Evolutionary conservation across 805 yeast genomes (phyloP), one percentile per base, ranked within the genome.

Genomic region (Nakazawaea wickerhamii): DNA sequence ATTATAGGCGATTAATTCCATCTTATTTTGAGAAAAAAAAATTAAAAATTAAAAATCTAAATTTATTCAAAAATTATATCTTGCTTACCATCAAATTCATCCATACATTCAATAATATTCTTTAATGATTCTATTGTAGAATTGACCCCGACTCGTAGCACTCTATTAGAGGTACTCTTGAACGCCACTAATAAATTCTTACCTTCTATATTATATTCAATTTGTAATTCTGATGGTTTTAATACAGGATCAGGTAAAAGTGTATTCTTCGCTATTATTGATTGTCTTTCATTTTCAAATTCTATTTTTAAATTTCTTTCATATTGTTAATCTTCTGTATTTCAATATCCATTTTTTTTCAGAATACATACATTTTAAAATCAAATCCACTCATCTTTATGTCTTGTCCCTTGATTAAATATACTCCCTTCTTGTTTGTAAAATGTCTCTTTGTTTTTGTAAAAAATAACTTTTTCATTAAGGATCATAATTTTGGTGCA

Each of bases 91-190:
- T 71, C 80, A 57, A 84, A 78, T 57, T 78, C 84, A 44, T 86
- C 95, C 50, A 88, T 65, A 43, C 95, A 81, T 64, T 89, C 96
- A 1, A 88, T 65, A 3, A 84, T 74, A 0, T 93, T 80, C 54
- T 82, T 82, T 43, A 87, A 59, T 48, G 81, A 81, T 55, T 88
- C 96, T 43, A 90, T 67, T 14, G 84, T 74, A 49, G 82, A 83
- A 60, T 88, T 87, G 15, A 84, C 86, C 7, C 95, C 95, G 5
- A 88, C 95, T 48, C 97, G 67, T 40, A 89, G 71, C 5, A 80
- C 80, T 34, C 96, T 66, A 50, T 84, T 95, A 39, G 85, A 79
- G 0, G 69, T 67, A 2, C 88, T 87, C 6, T 64, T 58, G 50
- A 86, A 84, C 1, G 53, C 48, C 22, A 80, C 73, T 2, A 57